Percentiles rank a stretch among this genome's conserved stretches.
Conservation (phyloP, 1,284 basidiomycete species). For the Ganoderma resinaceum region DNA sequence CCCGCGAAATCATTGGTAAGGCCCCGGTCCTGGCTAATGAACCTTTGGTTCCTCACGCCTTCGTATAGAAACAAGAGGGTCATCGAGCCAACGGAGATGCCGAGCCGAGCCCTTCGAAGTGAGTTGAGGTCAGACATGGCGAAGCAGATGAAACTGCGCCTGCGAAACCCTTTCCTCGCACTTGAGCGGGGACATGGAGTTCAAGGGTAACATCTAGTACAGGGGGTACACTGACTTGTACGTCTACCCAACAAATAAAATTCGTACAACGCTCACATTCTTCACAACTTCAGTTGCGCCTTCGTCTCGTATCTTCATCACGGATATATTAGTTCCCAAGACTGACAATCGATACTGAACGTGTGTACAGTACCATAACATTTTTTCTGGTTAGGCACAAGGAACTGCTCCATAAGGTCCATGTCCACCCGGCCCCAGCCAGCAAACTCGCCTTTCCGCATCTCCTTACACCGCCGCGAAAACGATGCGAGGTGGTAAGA, state of each 20-base stretch:
- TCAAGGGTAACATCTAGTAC: neutral
- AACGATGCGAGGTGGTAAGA: conserved; percentile 45
- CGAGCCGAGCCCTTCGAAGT: neutral
- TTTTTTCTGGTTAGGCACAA: conserved; percentile 39
- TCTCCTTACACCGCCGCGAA: conserved; percentile 41
- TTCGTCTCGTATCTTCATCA: conserved; percentile 27
- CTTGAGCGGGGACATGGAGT: neutral
- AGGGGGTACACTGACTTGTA: neutral
- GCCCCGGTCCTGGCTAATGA: neutral
- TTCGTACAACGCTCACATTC: conserved; percentile 16
- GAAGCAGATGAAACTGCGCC: neutral
- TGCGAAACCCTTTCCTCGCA: neutral
- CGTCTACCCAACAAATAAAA: conserved; percentile 7
- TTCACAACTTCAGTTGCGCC: conserved; percentile 19
- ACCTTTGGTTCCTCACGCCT: neutral
- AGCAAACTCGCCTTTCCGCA: conserved; percentile 40
- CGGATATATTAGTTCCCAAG: conserved; percentile 28
- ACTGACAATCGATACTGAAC: conserved; percentile 19
- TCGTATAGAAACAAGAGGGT: neutral
- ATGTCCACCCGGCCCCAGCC: conserved; percentile 42
- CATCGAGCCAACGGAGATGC: neutral
- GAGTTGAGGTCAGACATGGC: neutral
- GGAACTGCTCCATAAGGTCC: conserved; percentile 43
- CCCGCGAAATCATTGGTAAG: neutral
- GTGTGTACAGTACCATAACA: conserved; percentile 32